Evolutionary conservation across 805 yeast genomes (phyloP).

Genomic region (Yamadazyma sp.): DNA sequence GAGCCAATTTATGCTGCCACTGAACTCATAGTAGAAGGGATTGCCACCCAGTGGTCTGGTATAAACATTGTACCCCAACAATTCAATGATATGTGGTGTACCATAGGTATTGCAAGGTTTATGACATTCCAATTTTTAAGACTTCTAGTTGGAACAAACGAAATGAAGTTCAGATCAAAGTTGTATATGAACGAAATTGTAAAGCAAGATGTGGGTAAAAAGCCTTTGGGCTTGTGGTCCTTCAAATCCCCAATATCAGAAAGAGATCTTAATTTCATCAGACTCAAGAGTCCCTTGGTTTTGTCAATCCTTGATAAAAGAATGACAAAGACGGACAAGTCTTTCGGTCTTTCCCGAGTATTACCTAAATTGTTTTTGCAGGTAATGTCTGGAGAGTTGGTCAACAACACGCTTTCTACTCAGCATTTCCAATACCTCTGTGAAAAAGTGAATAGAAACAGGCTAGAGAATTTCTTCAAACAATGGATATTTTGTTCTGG

Average conservation of each 20-base stretch:
- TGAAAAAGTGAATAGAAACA: conserved; percentile 88
- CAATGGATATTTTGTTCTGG: conserved; percentile 94
- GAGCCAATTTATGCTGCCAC: conserved; percentile 78
- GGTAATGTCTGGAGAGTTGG: conserved; percentile 92
- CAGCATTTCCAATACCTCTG: conserved; percentile 89
- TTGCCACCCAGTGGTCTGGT: conserved; percentile 93
- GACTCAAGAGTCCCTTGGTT: conserved; percentile 82
- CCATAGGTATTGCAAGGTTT: conserved; percentile 77
- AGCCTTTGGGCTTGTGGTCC: conserved; percentile 76
- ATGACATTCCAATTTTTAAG: conserved; percentile 76
- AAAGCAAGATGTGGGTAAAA: conserved; percentile 70
- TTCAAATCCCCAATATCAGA: conserved; percentile 62
- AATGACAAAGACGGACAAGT: conserved; percentile 94
- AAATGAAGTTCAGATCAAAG: conserved; percentile 70
- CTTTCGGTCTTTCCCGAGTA: conserved; percentile 88
- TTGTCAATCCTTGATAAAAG: conserved; percentile 81
- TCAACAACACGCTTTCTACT: conserved; percentile 73
- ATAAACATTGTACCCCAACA: conserved; percentile 81
- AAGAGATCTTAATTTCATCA: conserved; percentile 65
- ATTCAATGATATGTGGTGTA: conserved; percentile 84
- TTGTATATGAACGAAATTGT: conserved; percentile 64
- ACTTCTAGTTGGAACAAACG: conserved; percentile 78
- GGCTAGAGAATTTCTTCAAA: conserved; percentile 77
- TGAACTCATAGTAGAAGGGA: conserved; percentile 61
- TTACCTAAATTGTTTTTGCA: conserved; percentile 88